Percentiles rank a stretch among this genome's conserved stretches.
These are phyloP conservation scores for Oxyria digyna DNA, from an alignment of 148 eudicot species.

Conservation along the genomic window DNA sequence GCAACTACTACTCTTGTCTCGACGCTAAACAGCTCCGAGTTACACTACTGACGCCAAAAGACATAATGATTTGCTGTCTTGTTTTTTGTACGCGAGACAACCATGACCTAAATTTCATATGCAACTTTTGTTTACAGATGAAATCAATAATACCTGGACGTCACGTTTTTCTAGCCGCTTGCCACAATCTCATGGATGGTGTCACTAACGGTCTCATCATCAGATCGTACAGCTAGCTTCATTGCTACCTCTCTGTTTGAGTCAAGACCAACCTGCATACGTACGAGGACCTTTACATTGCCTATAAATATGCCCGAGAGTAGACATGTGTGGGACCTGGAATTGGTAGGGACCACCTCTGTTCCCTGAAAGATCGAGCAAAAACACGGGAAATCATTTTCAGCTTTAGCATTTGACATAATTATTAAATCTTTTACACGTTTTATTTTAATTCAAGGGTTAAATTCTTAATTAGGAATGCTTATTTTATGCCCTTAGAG, in stretches of 20 bases:
- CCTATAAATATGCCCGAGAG: conserved; percentile 89
- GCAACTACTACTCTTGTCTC: background rate
- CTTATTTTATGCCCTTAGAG: too few species aligned
- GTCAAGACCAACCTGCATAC: conserved; percentile 76
- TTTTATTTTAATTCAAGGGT: too few species aligned
- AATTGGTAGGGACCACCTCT: conserved; percentile 65
- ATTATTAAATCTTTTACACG: too few species aligned
- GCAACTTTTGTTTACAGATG: background rate
- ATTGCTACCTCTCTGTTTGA: conserved; percentile 82
- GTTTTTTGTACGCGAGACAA: background rate
- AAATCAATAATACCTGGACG: background rate
- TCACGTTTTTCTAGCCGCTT: conserved; percentile 38
- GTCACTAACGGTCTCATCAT: conserved; percentile 79
- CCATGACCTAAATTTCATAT: background rate
- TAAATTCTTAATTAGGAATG: too few species aligned
- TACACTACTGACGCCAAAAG: background rate
- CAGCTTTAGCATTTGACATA: too few species aligned
- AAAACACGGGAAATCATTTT: background rate
- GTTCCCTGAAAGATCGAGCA: conserved; percentile 49
- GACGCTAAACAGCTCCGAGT: conserved; percentile 1
- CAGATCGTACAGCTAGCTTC: conserved; percentile 92
- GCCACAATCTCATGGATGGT: conserved; percentile 93
- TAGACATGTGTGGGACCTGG: conserved; percentile 89
- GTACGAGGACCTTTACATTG: conserved; percentile 74
- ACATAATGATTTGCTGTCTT: background rate